These are phyloP conservation scores for Phellopilus nigrolimitatus DNA, from an alignment of 1,284 basidiomycete species.

Conservation along the genomic window DNA sequence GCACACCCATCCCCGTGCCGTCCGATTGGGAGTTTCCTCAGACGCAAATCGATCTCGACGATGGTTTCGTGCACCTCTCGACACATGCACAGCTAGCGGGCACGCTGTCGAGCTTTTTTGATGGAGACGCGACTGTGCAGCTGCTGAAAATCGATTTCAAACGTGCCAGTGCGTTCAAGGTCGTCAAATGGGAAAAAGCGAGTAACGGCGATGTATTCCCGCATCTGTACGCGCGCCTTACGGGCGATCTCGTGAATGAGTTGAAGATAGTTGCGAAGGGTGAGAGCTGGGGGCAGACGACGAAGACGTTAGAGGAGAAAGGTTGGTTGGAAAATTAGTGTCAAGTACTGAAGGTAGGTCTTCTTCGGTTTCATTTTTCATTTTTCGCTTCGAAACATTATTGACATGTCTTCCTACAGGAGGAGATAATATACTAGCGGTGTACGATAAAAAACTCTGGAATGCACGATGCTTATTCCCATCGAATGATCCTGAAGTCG, in stretches of 20 bases:
- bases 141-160: slow-evolving; percentile 23
- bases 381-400: not conserved
- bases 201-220: slow-evolving; percentile 18
- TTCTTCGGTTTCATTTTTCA: not conserved
- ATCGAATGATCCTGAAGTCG: too few species aligned
- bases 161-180: slow-evolving; percentile 15
- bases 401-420: too few species aligned
- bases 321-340: slow-evolving; percentile 12
- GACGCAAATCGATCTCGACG: slow-evolving; percentile 22
- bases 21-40: slow-evolving; percentile 19
- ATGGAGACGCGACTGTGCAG: slow-evolving; percentile 20
- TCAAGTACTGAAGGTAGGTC: not conserved
- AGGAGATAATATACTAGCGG: too few species aligned
- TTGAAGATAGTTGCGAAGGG: slow-evolving; percentile 13
- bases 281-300: slow-evolving; percentile 12
- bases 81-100: slow-evolving; percentile 21
- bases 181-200: slow-evolving; percentile 19
- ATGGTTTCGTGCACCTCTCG: slow-evolving; percentile 26
- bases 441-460: too few species aligned
- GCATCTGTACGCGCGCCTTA: slow-evolving; percentile 20
- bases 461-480: too few species aligned
- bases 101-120: slow-evolving; percentile 25
- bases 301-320: slow-evolving; percentile 1
- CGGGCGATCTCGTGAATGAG: slow-evolving; percentile 16
- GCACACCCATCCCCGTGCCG: slow-evolving; percentile 18